Conservation (phyloP, 1,139 yeast genomes). For the Keqinozyma sinolaborantium region DNA sequence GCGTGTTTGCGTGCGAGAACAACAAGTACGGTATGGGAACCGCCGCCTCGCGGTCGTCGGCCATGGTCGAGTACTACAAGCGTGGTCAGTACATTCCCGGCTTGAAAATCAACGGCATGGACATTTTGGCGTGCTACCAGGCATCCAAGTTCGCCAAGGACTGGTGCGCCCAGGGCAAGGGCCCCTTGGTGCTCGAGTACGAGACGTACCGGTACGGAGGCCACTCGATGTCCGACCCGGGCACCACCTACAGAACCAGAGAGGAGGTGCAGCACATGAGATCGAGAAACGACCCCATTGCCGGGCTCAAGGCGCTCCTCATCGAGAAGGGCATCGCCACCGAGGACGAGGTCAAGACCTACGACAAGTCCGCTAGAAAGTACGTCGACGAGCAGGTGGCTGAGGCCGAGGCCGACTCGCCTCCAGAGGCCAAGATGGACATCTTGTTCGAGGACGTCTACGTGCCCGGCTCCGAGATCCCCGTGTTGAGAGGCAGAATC, state of each 20-base stretch:
- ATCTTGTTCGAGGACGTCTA: slow-evolving; percentile 95
- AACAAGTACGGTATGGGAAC: slow-evolving; percentile 99
- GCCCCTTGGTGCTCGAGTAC: slow-evolving; percentile 93
- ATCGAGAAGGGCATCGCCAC: slow-evolving; percentile 81
- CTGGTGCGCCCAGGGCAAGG: slow-evolving; percentile 91
- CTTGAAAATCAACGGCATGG: slow-evolving; percentile 98
- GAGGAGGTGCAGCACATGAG: slow-evolving; percentile 99
- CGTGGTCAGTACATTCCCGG: slow-evolving; percentile 99
- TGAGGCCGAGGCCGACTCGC: slow-evolving; percentile 88
- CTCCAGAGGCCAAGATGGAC: slow-evolving; percentile 94
- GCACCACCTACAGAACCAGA: slow-evolving; percentile 99
- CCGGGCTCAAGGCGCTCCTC: slow-evolving; percentile 86
- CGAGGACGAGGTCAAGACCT: slow-evolving; percentile 90
- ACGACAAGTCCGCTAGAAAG: slow-evolving; percentile 94
- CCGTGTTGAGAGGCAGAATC: slow-evolving; percentile 93
- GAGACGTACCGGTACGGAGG: slow-evolving; percentile 99
- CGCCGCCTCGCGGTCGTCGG: slow-evolving; percentile 93
- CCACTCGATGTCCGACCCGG: slow-evolving; percentile 99
- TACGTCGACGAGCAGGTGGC: slow-evolving; percentile 93
- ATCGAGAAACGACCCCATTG: slow-evolving; percentile 96
- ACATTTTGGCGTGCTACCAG: slow-evolving; percentile 89
- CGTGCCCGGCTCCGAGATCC: slow-evolving; percentile 91
- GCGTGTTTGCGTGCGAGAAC: slow-evolving; percentile 94
- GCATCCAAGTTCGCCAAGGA: slow-evolving; percentile 97
- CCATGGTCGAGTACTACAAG: slow-evolving; percentile 94